These are phyloP conservation scores for Exophiala spinifera DNA, from an alignment of 2,329 filamentous ascomycete genomes.

Conservation along the genomic window DNA sequence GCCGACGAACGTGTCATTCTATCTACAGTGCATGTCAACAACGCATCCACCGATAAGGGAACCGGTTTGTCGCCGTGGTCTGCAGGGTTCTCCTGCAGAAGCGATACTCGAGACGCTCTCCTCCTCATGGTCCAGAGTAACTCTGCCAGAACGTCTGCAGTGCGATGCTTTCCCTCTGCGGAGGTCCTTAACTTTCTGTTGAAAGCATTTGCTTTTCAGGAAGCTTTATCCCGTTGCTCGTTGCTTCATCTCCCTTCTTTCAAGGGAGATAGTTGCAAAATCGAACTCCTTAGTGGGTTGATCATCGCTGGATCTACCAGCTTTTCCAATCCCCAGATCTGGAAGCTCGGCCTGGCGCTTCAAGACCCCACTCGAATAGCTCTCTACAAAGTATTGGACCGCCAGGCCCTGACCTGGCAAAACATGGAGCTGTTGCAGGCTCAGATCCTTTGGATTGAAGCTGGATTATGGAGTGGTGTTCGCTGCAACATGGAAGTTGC, in stretches of 20 bases:
- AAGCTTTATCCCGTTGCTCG: neutral
- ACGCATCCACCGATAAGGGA: neutral
- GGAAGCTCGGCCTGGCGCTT: conserved; percentile 42
- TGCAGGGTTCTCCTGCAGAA: neutral
- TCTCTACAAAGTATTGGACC: conserved; percentile 25
- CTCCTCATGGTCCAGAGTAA: neutral
- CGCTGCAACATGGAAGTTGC: conserved; percentile 34
- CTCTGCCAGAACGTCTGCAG: neutral
- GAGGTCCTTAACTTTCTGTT: neutral
- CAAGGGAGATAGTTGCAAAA: neutral
- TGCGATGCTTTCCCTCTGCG: neutral
- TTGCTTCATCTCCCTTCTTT: neutral
- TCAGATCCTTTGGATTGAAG: conserved; percentile 36
- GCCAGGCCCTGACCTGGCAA: conserved; percentile 34
- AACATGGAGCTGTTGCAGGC: conserved; percentile 35
- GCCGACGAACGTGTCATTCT: neutral
- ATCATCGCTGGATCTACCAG: conserved; percentile 38
- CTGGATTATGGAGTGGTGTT: conserved; percentile 37
- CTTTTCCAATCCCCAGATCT: conserved; percentile 37
- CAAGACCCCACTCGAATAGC: conserved; percentile 38
- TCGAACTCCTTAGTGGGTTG: conserved; percentile 29
- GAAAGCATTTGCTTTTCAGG: neutral
- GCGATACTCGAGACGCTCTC: neutral
- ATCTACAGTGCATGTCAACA: neutral
- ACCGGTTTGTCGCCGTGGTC: neutral